Base-by-base conservation (phyloP, 352 stramenopile species). In the Phytophthora pistaciae region DNA sequence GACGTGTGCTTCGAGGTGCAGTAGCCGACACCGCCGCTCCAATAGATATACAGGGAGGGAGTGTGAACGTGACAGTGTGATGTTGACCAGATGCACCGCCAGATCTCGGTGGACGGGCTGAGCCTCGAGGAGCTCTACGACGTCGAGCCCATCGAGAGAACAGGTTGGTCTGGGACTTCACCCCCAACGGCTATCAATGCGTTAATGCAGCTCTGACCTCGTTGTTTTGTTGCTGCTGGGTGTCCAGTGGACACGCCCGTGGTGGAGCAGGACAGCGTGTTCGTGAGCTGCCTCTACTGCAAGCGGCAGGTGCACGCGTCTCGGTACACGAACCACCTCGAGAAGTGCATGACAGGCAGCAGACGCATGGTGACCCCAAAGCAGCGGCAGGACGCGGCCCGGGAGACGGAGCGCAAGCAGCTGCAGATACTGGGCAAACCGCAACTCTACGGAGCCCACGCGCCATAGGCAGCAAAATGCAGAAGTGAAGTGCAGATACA, bases 91-190 rank as follows among this genome's bases (percentile, higher is more conserved):
- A 91, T 91, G 61, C 83, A 94, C 58, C 77, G 73, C 48, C 73
- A 89, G 60, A 72, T 91, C 61, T 83, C 84, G 27, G 76, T 87
- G 40, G 77, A 85, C 23, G 83, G 83, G 20, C 82, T 91, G 73
- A 84, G 68, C 56, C 77, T 94, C 5, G 87, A 94, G 44, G 83
- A 94, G 48, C 76, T 94, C 9, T 90, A 92, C 71, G 84, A 92
- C 49, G 83, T 94, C 4, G 64, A 84, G 52, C 84, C 83, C 7
- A 83, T 92, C 25, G 82, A 88, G 49, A 50, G 42, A 33, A 71
- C 72, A 62, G 76, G 75, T 85, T 16, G 13, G 33, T 36, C 40
- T 14, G 3, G 9, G 1, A 10, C 52, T 56, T 16, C 10, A 18
- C 10, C 13, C 7, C 3, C 44, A 5, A n/a, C 8, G 20, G n/a